Evolutionary conservation across 768 basidiomycete species (phyloP).

Genomic region (Tricholoma bakamatsutake): DNA sequence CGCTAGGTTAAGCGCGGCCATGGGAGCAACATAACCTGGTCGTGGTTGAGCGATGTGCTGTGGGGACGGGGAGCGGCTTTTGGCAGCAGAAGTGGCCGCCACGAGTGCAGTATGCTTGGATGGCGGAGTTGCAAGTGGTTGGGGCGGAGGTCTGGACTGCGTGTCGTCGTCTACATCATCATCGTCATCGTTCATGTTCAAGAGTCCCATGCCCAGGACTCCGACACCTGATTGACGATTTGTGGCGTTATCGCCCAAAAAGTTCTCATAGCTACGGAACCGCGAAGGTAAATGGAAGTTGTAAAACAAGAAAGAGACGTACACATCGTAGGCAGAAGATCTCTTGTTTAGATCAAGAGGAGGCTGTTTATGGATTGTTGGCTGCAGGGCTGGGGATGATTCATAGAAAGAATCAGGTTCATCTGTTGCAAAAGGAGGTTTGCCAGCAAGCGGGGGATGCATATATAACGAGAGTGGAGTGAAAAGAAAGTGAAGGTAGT

Average conservation of each 20-base stretch:
- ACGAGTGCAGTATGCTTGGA: constrained; percentile 33
- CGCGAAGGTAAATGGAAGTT: constrained; percentile 6
- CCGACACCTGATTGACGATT: constrained; percentile 50
- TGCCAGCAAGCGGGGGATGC: constrained; percentile 47
- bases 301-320: constrained; percentile 21
- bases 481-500: constrained; percentile 13
- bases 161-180: constrained; percentile 31
- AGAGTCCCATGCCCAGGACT: constrained; percentile 44
- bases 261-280: constrained; percentile 54
- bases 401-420: constrained; percentile 59
- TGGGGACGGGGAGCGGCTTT: constrained; percentile 20
- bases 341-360: constrained; percentile 49
- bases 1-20: constrained; percentile 57
- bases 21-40: constrained; percentile 69
- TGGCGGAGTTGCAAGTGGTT: constrained; percentile 9
- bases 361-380: constrained; percentile 38
- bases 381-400: constrained; percentile 34
- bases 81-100: constrained; percentile 5
- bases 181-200: constrained; percentile 41
- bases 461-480: constrained; percentile 19
- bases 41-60: constrained; percentile 59
- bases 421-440: constrained; percentile 65
- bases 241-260: constrained; percentile 33
- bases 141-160: constrained; percentile 8
- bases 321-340: constrained; percentile 67